phyloP scores from a whole-genome alignment of 371 early-diverging fungal genomes.

The Dinochytrium kinnereticum region DNA sequence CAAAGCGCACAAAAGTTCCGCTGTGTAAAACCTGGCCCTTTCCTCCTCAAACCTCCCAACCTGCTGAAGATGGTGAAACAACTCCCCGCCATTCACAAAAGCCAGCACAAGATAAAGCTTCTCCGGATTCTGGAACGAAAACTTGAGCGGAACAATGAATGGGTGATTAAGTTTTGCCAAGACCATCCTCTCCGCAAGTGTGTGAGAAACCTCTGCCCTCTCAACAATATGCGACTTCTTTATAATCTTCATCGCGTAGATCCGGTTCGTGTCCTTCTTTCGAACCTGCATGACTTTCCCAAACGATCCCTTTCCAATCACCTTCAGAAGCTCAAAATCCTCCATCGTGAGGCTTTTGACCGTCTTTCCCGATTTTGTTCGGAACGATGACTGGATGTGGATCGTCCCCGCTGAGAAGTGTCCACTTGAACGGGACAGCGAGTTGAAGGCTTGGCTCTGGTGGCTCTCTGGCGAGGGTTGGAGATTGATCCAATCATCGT shows the following conservation, averaged over 20 bases:
- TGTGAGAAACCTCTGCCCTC: slow-evolving; percentile 71
- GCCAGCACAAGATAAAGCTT: slow-evolving; percentile 90
- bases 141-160: slow-evolving; percentile 89
- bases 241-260: slow-evolving; percentile 85
- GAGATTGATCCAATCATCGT: too few species aligned
- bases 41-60: slow-evolving; percentile 50
- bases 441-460: too few species aligned
- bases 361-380: too few species aligned
- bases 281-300: slow-evolving; percentile 84
- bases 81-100: slow-evolving; percentile 69
- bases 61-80: slow-evolving; percentile 64
- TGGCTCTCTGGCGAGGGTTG: too few species aligned
- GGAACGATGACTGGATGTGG: too few species aligned
- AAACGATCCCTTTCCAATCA: slow-evolving; percentile 81
- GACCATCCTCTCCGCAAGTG: slow-evolving; percentile 82
- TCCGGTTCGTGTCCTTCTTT: slow-evolving; percentile 70
- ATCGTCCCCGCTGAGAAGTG: too few species aligned
- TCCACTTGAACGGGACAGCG: too few species aligned
- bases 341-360: too few species aligned
- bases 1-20: slow-evolving; percentile 64
- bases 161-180: slow-evolving; percentile 73
- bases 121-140: slow-evolving; percentile 76
- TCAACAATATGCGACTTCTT: slow-evolving; percentile 76
- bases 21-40: slow-evolving; percentile 72
- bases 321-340: slow-evolving; percentile 76